Evolutionary conservation across 1,284 basidiomycete species (phyloP), one percentile per base, ranked within the genome.

Genomic region (Pseudozyma tsukubaensis): DNA sequence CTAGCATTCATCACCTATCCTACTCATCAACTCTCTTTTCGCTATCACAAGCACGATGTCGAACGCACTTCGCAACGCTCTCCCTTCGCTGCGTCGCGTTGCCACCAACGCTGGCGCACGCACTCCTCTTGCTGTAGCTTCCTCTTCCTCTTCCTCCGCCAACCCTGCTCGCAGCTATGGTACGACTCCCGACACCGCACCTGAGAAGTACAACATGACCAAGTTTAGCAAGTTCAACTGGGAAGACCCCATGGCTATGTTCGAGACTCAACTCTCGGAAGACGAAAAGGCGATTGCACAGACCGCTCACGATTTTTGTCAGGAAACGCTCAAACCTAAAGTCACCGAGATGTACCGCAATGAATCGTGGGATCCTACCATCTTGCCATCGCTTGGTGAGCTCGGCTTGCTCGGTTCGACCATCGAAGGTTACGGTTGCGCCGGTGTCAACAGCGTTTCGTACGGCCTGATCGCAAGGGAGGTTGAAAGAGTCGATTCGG

Each of bases 381-480:
- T 95, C 63, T 87, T 98, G 36, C 89, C 90, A 13, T 93, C 95
- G 82, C 95, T 98, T 92, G 95, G 95, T n/a, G 88, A 91, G 69
- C 87, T 97, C 3, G 96, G 96, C 4, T 86, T 98, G 16, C 88
- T 97, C 1, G 95, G 95, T 0, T 90, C 94, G 1, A 97, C 94
- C 0, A 97, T 98, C 76, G 84, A 92, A 68, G 95, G 94, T 1
- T 97, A 97, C 81, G 94, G 93, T 34, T 99, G 95, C 83, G 95
- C 95, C 0, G 95, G 96, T n/a, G 92, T 91, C 24, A 92, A 91
- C 81, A 91, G 90, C 76, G 93, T 96, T 19, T 92, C 94, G 0
- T 98, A 97, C 80, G 96, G 96, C 8, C 88, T 98, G 36, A 92
- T 98, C 78, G 92, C 94, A 1, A 88, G 96, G 49, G 95, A 97